phyloP scores from a whole-genome alignment of 306 rosid species.

The Rosa multiflora region DNA sequence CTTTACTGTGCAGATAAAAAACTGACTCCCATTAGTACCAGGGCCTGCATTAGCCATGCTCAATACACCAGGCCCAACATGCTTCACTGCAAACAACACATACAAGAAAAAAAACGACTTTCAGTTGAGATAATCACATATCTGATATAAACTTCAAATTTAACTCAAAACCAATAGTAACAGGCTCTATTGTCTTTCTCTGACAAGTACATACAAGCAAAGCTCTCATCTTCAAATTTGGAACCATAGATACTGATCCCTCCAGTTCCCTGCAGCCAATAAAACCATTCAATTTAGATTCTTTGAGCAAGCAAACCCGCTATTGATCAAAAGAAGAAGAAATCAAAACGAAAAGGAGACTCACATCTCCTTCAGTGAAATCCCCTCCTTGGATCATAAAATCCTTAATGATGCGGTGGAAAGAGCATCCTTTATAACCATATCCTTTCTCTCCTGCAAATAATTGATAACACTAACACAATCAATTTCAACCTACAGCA shows the following conservation, averaged over 20 bases:
- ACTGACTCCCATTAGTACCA: conserved; percentile 86
- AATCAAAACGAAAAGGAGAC: background rate
- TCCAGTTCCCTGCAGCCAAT: conserved; percentile 83
- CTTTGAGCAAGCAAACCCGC: background rate
- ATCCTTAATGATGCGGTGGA: conserved; percentile 88
- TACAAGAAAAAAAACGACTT: background rate
- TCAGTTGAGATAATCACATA: background rate
- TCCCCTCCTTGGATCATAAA: conserved; percentile 99
- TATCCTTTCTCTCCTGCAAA: conserved; percentile 88
- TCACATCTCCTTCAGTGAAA: conserved; percentile 83
- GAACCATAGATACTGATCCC: conserved; percentile 88
- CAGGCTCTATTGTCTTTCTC: background rate
- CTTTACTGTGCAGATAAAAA: conserved; percentile 86
- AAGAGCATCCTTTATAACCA: conserved; percentile 88
- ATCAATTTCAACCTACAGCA: conserved; percentile 14
- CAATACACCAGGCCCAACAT: conserved; percentile 86
- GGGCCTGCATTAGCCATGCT: conserved; percentile 99
- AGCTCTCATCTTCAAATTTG: conserved; percentile 72
- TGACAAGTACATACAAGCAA: conserved; percentile 51
- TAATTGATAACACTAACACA: background rate
- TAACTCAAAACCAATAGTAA: background rate
- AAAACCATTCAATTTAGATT: conserved; percentile 4
- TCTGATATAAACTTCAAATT: background rate
- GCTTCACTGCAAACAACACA: conserved; percentile 69
- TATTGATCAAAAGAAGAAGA: background rate